Evolutionary conservation across 2,329 filamentous ascomycete genomes (phyloP), one percentile per base, ranked within the genome.

Genomic region (Daldinia eschscholtzii): DNA sequence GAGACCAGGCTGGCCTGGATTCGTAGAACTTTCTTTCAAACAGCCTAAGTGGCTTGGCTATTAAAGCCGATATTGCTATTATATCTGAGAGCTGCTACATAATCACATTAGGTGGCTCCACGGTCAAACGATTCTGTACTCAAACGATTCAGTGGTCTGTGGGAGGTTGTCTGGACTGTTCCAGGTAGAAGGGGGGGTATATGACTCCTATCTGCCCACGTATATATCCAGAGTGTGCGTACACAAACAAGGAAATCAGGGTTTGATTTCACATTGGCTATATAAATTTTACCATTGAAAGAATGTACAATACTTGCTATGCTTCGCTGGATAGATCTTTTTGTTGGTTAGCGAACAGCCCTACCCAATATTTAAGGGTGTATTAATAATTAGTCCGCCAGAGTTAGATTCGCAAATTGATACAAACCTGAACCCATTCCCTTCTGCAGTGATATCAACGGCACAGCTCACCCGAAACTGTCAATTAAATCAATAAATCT

Each of bases 1-100:
- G 70, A 74, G 52, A 72, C 75, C 48, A 74, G 76, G 68, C 57
- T 77, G 63, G 66, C 73, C 50, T 78, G 76, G 76, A 70, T 78
- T 56, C 75, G 73, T n/a, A 71, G 73, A 60, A 62, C 72, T 20
- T 74, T 77, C 56, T 68, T 71, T 53, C 62, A 71, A 58, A 63
- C 67, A 37, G 56, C 63, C 30, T 73, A 64, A 71, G 55, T 20
- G 26, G 26, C 61, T 66, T 66, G 61, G 60, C 60, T 62, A 35
- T 26, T 23, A 41, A 60, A 58, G 18, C 10, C 28, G 41, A n/a
- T 28, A 18, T 50, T 46, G 28, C 30, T 26, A 61, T 61, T 59
- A 39, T 26, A 52, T 62, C 53, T 48, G 35, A 63, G 59, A 67
- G 57, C 57, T 30, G 33, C 58, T 48, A 62, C 57, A 50, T 61